A percentile compares a stretch with the other conserved stretches of the same genome.
phyloP scores from a whole-genome alignment of 2,329 filamentous ascomycete genomes.

The Sporothrix mexicana region DNA sequence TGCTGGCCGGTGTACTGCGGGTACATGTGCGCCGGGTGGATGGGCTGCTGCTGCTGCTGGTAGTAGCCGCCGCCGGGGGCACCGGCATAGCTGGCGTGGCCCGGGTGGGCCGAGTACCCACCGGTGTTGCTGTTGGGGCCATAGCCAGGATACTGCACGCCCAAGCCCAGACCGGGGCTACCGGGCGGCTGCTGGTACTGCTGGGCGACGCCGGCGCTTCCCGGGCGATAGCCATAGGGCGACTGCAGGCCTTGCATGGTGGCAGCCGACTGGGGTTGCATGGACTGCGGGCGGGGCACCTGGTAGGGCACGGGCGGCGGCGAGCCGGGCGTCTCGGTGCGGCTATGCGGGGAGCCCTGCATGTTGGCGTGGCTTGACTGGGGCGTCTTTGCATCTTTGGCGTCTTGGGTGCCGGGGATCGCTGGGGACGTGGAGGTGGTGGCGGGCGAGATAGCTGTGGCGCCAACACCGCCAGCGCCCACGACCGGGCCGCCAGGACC shows the following conservation, averaged over 20 bases:
- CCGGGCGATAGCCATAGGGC: conserved; percentile 41
- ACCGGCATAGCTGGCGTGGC: conserved; percentile 31
- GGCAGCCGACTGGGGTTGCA: conserved; percentile 39
- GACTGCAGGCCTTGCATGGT: conserved; percentile 37
- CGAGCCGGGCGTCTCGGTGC: conserved; percentile 35
- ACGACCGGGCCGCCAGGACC: background rate
- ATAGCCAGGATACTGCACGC: conserved; percentile 29
- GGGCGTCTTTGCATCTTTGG: background rate
- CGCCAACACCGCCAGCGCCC: background rate
- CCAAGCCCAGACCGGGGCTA: conserved; percentile 14
- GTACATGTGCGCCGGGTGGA: conserved; percentile 31
- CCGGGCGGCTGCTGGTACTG: conserved; percentile 35
- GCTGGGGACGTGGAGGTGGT: conserved; percentile 38
- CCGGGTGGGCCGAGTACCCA: conserved; percentile 14
- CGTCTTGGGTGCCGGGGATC: background rate
- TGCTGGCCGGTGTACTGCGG: conserved; percentile 9
- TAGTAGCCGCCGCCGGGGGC: conserved; percentile 39
- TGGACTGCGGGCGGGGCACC: conserved; percentile 49
- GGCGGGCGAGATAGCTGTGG: conserved; percentile 34
- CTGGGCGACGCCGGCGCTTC: conserved; percentile 44
- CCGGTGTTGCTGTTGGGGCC: background rate
- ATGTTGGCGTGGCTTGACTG: background rate
- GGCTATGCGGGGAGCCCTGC: conserved; percentile 25
- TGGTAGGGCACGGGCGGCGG: conserved; percentile 49
- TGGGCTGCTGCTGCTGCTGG: conserved; percentile 37